Evolutionary conservation across 352 stramenopile genomes (phyloP).

Genomic region (Pythium dissotocum): DNA sequence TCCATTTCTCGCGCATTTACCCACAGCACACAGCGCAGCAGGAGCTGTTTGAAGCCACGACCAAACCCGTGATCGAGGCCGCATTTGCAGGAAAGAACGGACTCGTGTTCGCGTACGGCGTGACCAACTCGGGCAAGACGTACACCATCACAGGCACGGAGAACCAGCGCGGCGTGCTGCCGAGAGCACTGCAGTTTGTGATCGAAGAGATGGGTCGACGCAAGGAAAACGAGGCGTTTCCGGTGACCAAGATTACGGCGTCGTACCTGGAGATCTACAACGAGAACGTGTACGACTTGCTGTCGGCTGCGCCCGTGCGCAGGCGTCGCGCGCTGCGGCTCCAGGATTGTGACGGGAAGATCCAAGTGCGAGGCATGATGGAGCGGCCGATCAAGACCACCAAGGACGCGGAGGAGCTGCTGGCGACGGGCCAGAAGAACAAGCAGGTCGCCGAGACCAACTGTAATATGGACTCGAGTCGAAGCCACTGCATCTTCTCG

Average conservation of each 20-base stretch:
- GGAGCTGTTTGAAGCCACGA: conserved; percentile 91
- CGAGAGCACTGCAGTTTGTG: conserved; percentile 70
- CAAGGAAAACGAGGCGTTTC: conserved; percentile 41
- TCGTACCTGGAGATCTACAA: conserved; percentile 99
- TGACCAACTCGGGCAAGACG: conserved; percentile 99
- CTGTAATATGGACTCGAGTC: conserved; percentile 90
- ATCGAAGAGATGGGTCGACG: conserved; percentile 61
- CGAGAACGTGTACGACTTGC: conserved; percentile 97
- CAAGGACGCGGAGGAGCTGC: conserved; percentile 70
- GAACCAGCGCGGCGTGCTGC: conserved; percentile 78
- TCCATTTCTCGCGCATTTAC: conserved; percentile 90
- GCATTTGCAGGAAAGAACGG: conserved; percentile 85
- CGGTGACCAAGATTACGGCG: conserved; percentile 65
- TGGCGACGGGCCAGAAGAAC: conserved; percentile 69
- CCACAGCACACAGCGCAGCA: conserved; percentile 70
- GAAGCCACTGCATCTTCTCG: conserved; percentile 91
- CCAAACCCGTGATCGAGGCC: conserved; percentile 88
- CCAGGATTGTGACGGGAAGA: conserved; percentile 85
- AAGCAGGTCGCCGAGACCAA: conserved; percentile 86
- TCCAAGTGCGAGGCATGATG: conserved; percentile 84
- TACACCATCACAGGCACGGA: conserved; percentile 95
- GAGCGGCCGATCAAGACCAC: conserved; percentile 61
- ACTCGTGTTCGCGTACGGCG: conserved; percentile 97
- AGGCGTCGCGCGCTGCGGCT: conserved; percentile 71
- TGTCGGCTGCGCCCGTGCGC: conserved; percentile 52